Conservation (phyloP, 2,329 filamentous ascomycete genomes). For the Alternaria incomplexa region DNA sequence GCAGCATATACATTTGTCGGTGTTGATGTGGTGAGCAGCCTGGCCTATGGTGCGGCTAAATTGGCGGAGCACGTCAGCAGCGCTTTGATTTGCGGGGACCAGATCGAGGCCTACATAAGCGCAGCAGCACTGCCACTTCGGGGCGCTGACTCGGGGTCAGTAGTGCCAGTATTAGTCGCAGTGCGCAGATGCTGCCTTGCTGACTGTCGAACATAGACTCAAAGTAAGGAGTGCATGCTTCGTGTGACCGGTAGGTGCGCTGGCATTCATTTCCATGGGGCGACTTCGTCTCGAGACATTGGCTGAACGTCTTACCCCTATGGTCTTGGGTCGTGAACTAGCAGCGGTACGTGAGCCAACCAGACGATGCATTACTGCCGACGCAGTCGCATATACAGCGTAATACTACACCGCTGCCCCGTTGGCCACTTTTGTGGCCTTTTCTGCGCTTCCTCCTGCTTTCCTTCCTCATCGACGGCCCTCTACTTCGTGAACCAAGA, state of each 20-base stretch:
- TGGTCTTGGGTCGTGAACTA: neutral
- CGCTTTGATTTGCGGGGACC: neutral
- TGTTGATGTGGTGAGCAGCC: neutral
- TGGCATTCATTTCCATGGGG: neutral
- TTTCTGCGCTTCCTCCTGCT: neutral
- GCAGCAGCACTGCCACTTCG: neutral
- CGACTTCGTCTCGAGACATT: neutral
- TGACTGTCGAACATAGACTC: neutral
- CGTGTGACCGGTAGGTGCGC: neutral
- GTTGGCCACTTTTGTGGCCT: neutral
- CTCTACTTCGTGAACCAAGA: neutral
- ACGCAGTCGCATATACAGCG: neutral
- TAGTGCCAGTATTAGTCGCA: neutral
- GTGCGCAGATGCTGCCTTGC: neutral
- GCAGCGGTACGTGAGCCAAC: neutral
- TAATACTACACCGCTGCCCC: neutral
- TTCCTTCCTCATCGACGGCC: neutral
- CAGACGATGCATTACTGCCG: neutral
- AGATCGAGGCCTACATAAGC: neutral
- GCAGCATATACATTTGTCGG: neutral
- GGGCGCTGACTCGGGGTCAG: neutral
- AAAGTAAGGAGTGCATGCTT: neutral
- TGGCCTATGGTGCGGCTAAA: neutral
- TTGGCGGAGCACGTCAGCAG: neutral
- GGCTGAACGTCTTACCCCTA: neutral